phyloP scores from a whole-genome alignment of 192 early-diverging fungal genomes.

The Chytriomyces confervae region DNA sequence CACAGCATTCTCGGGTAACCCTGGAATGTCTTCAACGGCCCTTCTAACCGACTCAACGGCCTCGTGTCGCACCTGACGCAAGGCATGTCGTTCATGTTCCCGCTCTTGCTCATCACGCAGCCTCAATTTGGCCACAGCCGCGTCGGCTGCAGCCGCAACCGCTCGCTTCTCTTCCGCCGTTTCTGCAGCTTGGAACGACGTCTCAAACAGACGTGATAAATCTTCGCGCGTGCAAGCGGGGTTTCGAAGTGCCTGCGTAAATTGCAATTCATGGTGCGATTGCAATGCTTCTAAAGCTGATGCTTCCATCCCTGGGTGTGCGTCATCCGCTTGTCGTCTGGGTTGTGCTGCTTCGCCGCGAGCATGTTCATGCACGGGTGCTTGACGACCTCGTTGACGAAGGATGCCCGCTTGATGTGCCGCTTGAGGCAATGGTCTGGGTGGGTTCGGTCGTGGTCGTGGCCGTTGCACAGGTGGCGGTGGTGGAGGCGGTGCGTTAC shows the following conservation, averaged over 20 bases:
- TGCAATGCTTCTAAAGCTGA: not conserved
- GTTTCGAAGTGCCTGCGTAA: not conserved
- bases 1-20: not conserved
- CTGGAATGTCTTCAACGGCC: not conserved
- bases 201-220: not conserved
- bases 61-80: not conserved
- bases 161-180: not conserved
- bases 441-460: not conserved
- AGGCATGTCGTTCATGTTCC: not conserved
- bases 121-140: not conserved
- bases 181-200: not conserved
- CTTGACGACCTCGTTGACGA: too few species aligned
- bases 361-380: too few species aligned
- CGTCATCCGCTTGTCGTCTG: too few species aligned
- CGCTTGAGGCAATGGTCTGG: too few species aligned
- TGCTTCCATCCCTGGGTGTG: too few species aligned
- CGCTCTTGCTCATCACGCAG: not conserved
- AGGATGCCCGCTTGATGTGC: too few species aligned
- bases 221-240: not conserved
- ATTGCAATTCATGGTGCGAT: not conserved
- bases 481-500: not conserved
- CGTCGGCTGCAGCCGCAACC: not conserved
- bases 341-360: too few species aligned
- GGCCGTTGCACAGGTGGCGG: slow-evolving; percentile 1
- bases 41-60: not conserved